These are phyloP conservation scores for Trichomonascaceae sp. DNA, from an alignment of 1,139 yeast genomes.

Conservation along the genomic window DNA sequence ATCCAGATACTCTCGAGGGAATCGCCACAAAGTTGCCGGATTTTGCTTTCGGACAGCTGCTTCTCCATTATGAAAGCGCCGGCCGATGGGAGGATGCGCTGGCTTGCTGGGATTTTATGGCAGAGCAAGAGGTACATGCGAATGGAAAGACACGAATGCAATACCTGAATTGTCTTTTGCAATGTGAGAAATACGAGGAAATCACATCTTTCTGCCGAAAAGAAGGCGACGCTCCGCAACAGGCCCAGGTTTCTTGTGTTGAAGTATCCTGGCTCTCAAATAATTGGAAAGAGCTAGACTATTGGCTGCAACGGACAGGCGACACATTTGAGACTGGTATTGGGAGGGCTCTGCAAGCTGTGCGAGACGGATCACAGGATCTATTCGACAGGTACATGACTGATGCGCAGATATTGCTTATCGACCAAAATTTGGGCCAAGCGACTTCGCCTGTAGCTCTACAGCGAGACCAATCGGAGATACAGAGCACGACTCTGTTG, in stretches of 20 bases:
- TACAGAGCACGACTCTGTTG: too few species aligned
- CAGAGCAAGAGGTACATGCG: too few species aligned
- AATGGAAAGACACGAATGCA: too few species aligned
- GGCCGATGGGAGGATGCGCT: constrained; percentile 84
- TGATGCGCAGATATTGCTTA: neutral
- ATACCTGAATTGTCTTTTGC: constrained; percentile 40
- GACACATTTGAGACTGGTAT: constrained; percentile 46
- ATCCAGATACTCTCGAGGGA: constrained; percentile 84
- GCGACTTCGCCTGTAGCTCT: too few species aligned
- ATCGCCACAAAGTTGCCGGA: constrained; percentile 62
- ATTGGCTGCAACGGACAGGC: constrained; percentile 36
- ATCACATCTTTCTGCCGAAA: constrained; percentile 10
- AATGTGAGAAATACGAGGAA: constrained; percentile 46
- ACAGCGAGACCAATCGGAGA: too few species aligned
- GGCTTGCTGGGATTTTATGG: constrained; percentile 63
- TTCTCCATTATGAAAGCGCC: constrained; percentile 69
- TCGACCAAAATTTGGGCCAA: too few species aligned
- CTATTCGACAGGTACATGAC: constrained; percentile 18
- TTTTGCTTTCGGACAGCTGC: constrained; percentile 54
- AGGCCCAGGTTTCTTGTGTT: constrained; percentile 43
- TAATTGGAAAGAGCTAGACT: constrained; percentile 34
- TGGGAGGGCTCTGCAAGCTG: constrained; percentile 44
- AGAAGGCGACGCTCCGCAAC: constrained; percentile 8
- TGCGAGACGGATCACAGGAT: constrained; percentile 25
- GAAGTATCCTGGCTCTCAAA: constrained; percentile 66